Percentiles rank a stretch among this genome's conserved stretches.
Conservation (phyloP, 2,329 filamentous ascomycete species). For the Colletotrichum tropicale region DNA sequence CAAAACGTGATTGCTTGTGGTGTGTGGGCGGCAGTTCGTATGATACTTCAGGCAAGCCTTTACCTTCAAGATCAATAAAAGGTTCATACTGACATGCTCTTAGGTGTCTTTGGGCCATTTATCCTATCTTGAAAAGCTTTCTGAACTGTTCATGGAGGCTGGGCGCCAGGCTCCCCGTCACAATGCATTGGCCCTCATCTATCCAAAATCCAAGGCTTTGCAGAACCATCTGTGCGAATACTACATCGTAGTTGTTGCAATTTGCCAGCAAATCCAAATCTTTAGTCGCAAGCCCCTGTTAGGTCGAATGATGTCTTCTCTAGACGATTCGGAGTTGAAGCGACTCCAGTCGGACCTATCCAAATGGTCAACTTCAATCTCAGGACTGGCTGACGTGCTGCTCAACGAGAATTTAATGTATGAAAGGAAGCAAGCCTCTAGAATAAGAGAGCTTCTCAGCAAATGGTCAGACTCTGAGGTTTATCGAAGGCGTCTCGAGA, state of each 20-base stretch:
- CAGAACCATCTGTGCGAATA: not conserved
- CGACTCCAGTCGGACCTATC: not conserved
- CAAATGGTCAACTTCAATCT: not conserved
- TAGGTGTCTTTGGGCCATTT: not conserved
- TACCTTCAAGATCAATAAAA: no score
- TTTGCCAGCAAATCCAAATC: not conserved
- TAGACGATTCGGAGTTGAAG: not conserved
- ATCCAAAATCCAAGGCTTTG: not conserved
- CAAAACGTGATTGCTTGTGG: no score
- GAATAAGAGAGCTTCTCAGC: no score
- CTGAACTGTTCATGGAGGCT: not conserved
- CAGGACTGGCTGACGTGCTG: no score
- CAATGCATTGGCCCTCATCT: not conserved
- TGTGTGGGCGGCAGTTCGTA: not conserved
- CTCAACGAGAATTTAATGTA: no score
- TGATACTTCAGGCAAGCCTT: not conserved
- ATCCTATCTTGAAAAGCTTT: not conserved
- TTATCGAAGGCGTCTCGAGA: no score
- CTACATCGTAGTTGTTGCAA: fast-evolving
- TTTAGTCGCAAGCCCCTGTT: fast-evolving
- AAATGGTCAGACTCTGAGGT: no score
- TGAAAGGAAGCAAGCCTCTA: no score
- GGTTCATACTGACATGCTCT: no score
- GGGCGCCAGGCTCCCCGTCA: not conserved
- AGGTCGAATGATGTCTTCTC: not conserved